Evolutionary conservation across 495 filamentous ascomycete species (phyloP), one percentile per base, ranked within the genome.

Genomic region (Aspergillus ostianus): DNA sequence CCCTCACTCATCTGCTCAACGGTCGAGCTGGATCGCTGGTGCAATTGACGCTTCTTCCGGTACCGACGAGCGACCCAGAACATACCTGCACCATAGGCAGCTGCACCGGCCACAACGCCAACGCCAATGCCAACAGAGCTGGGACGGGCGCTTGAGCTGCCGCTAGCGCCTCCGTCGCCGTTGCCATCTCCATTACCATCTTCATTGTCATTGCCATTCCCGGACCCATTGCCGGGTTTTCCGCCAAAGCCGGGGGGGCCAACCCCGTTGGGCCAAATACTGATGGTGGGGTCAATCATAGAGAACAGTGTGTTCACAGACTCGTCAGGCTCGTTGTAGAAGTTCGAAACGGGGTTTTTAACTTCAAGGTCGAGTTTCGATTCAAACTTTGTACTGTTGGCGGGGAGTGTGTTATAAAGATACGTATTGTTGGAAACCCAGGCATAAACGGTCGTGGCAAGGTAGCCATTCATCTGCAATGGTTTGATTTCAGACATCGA

Each of bases 11-110:
- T 80, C 72, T 69, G 74, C 58, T 70, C 84, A 67, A 55, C 81
- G 73, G 70, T 84, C 69, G 71, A 85, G 78, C 84, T 88, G 52
- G 87, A 82, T 53, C 95, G 89, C 61, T 85, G 82, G 75, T 98
- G 94, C 58, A 85, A 75, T 69, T 87, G 84, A 77, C 87, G 89
- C 78, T 87, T 88, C 77, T 88, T 89, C 80, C 91, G 92, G 84
- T 98, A 98, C 60, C 94, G 83, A 49, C 95, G 85, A 23, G 94
- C 94, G 63, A 98, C 84, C 70, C 93, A 89, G 76, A 98, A 95
- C 94, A 98, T 98, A 71, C 91, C 95, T n/a, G 90, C 93, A 69
- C 93, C 95, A 66, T 98, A 98, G n/a, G 87, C 89, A 49, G 87
- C 87, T 17, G 91, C 91, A 67, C 92, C 91, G 47, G 82, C 85